Percentiles rank a stretch among this genome's conserved stretches.
phyloP scores from a whole-genome alignment of 768 basidiomycete species.

The Lactarius evosmus region DNA sequence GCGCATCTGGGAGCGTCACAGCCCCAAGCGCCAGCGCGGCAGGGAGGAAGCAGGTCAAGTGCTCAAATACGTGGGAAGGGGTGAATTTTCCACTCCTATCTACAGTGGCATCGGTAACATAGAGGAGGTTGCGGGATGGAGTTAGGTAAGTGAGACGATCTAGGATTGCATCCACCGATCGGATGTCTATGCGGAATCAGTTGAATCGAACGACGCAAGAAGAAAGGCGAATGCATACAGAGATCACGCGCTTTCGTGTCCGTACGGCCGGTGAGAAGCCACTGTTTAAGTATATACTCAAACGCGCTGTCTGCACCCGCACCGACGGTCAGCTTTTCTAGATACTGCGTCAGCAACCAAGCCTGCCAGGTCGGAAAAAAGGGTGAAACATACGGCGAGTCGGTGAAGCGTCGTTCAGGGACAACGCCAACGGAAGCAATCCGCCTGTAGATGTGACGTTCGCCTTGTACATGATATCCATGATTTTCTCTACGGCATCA shows the following conservation, averaged over 20 bases:
- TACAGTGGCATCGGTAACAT: constrained; percentile 56
- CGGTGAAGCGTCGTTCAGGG: constrained; percentile 44
- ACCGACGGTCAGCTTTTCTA: constrained; percentile 51
- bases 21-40: constrained; percentile 72
- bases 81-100: background rate
- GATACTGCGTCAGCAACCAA: constrained; percentile 31
- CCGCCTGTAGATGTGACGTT: constrained; percentile 43
- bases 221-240: constrained; percentile 45
- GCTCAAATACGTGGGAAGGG: constrained; percentile 59
- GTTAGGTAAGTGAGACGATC: constrained; percentile 64
- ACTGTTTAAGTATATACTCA: constrained; percentile 77
- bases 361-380: background rate
- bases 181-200: constrained; percentile 46
- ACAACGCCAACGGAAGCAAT: constrained; percentile 60
- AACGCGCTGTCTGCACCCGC: constrained; percentile 71
- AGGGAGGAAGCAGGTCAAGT: constrained; percentile 78
- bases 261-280: constrained; percentile 61
- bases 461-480: constrained; percentile 48
- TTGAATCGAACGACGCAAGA: background rate
- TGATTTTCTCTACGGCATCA: constrained; percentile 52
- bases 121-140: constrained; percentile 61
- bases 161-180: constrained; percentile 57
- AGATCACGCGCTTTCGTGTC: constrained; percentile 61
- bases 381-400: constrained; percentile 40
- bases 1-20: constrained; percentile 54